Evolutionary conservation across 768 basidiomycete genomes (phyloP).

Genomic region (Boletus eberwhitei): DNA sequence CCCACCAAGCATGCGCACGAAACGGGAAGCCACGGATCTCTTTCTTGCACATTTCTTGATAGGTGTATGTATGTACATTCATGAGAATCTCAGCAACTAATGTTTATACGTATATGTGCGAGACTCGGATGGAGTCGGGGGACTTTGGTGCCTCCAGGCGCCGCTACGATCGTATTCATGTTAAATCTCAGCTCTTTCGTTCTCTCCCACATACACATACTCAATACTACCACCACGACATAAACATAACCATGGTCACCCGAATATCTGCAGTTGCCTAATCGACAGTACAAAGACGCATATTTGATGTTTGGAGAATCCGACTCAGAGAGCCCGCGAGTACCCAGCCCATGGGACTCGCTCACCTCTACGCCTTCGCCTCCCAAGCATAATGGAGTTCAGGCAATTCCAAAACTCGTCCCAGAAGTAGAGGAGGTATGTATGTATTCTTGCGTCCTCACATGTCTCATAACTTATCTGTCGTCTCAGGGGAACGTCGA

Average conservation of each 20-base stretch:
- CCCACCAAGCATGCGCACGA: too few relatives aligned
- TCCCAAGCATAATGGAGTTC: slow-evolving; percentile 28
- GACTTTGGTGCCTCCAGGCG: too few relatives aligned
- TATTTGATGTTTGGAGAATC: slow-evolving; percentile 74
- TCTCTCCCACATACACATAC: background rate
- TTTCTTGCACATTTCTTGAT: too few relatives aligned
- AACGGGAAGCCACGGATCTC: too few relatives aligned
- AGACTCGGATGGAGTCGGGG: too few relatives aligned
- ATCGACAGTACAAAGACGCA: background rate
- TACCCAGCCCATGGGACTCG: slow-evolving; percentile 80
- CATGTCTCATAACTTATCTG: background rate
- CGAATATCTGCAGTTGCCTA: slow-evolving; percentile 45
- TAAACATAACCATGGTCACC: slow-evolving; percentile 44
- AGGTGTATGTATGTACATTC: too few relatives aligned
- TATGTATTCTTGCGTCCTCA: background rate
- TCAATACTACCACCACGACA: background rate
- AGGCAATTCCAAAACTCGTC: slow-evolving; percentile 58
- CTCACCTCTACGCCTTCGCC: slow-evolving; percentile 54
- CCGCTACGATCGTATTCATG: too few relatives aligned
- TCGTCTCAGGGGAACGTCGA: slow-evolving; percentile 75
- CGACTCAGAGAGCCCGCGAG: slow-evolving; percentile 75
- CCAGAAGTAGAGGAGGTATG: slow-evolving; percentile 70
- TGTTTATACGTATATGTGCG: too few relatives aligned
- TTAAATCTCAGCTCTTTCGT: too few relatives aligned
- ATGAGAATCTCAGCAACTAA: too few relatives aligned